Conservation (phyloP, 345 rosid species). For the Populus simonii region DNA sequence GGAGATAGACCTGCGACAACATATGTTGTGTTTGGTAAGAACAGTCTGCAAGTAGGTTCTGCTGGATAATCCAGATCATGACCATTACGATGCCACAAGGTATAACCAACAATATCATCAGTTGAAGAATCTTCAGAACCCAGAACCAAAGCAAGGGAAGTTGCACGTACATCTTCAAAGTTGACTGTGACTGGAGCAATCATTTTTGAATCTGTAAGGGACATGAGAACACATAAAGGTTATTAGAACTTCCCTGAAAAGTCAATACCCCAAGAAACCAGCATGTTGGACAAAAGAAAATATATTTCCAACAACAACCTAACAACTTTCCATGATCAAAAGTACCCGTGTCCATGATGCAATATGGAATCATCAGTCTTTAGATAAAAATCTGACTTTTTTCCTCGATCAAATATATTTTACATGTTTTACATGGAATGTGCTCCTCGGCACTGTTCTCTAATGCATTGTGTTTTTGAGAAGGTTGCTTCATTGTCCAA, state of each 20-base stretch:
- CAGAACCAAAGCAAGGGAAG: constrained; percentile 63
- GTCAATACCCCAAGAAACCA: background rate
- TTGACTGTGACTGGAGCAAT: constrained; percentile 41
- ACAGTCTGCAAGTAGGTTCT: constrained; percentile 68
- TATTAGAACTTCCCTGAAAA: background rate
- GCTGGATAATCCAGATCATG: constrained; percentile 46
- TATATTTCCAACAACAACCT: background rate
- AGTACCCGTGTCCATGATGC: background rate
- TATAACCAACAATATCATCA: constrained; percentile 45
- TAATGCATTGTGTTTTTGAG: background rate
- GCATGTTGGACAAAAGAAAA: background rate
- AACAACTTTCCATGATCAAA: constrained; percentile 2
- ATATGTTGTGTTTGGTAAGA: constrained; percentile 57
- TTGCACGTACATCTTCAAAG: constrained; percentile 62
- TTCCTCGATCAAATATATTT: background rate
- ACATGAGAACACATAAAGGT: background rate
- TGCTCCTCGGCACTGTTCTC: background rate
- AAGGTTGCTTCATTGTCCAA: background rate
- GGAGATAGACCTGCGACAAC: constrained; percentile 62
- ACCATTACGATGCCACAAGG: constrained; percentile 76
- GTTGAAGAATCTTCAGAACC: constrained; percentile 41
- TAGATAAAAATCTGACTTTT: background rate
- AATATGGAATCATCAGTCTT: background rate
- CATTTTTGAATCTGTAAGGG: constrained; percentile 30
- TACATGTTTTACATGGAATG: background rate